phyloP scores from a whole-genome alignment of 805 yeast genomes.

The Metschnikowia cubensis region DNA sequence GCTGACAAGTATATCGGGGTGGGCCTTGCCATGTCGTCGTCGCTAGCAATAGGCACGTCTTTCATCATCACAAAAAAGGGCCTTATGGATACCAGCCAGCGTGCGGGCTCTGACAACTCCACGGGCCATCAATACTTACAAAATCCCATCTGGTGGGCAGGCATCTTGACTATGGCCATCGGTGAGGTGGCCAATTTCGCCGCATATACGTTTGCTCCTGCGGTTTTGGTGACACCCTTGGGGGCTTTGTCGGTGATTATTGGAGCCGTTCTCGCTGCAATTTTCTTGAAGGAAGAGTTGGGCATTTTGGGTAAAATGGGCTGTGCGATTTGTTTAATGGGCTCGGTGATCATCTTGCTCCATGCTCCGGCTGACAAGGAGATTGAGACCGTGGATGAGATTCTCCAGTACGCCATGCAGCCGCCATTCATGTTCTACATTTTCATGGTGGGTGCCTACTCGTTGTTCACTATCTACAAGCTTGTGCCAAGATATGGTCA shows the following conservation, averaged over 20 bases:
- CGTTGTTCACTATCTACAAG: conserved; percentile 74
- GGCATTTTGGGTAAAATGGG: conserved; percentile 90
- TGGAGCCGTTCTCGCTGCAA: conserved; percentile 85
- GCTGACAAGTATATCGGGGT: conserved; percentile 89
- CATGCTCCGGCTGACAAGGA: conserved; percentile 97
- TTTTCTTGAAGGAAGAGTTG: conserved; percentile 79
- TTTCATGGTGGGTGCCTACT: conserved; percentile 57
- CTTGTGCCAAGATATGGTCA: conserved; percentile 79
- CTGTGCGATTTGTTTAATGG: conserved; percentile 84
- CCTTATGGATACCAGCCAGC: conserved; percentile 60
- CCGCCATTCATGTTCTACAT: conserved; percentile 74
- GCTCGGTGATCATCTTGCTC: conserved; percentile 80
- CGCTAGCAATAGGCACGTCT: conserved; percentile 86
- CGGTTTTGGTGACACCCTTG: conserved; percentile 84
- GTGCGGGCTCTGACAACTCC: conserved; percentile 43
- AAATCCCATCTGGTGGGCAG: conserved; percentile 94
- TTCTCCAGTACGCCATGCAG: conserved; percentile 69
- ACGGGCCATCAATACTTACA: conserved; percentile 75
- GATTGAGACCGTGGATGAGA: conserved; percentile 82
- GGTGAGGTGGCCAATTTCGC: conserved; percentile 93
- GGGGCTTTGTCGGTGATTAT: conserved; percentile 89
- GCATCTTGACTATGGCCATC: conserved; percentile 83
- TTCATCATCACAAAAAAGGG: conserved; percentile 89
- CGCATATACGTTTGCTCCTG: conserved; percentile 93
- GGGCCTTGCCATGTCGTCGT: conserved; percentile 80